These are phyloP conservation scores for Cetradonia linearis DNA, from an alignment of 495 filamentous ascomycete genomes.

Conservation along the genomic window DNA sequence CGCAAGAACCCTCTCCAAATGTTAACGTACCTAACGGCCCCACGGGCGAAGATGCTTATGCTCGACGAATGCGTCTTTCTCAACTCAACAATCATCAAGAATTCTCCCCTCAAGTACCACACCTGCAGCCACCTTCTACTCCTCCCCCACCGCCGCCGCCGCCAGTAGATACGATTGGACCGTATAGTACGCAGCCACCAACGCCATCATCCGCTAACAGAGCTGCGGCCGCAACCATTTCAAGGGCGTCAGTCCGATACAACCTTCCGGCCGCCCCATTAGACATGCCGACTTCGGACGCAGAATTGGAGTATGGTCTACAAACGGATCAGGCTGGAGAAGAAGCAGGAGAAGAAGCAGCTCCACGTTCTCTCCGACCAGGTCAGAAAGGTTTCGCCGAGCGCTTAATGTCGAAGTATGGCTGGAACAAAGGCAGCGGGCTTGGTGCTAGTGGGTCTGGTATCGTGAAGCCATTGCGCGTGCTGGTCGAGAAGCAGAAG, in stretches of 20 bases:
- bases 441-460: conserved; percentile 71
- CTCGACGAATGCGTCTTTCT: conserved; percentile 48
- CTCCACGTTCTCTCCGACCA: conserved; percentile 54
- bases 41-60: conserved; percentile 63
- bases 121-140: conserved; percentile 28
- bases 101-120: conserved; percentile 16
- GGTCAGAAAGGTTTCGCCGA: conserved; percentile 78
- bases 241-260: conserved; percentile 80
- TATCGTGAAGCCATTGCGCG: conserved; percentile 71
- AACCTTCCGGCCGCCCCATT: conserved; percentile 49
- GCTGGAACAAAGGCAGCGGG: conserved; percentile 80
- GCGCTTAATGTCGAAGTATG: conserved; percentile 76
- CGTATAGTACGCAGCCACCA: not conserved
- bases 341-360: conserved; percentile 26
- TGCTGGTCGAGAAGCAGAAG: conserved; percentile 72
- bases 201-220: conserved; percentile 23
- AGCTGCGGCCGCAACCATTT: conserved; percentile 50
- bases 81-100: conserved; percentile 22
- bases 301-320: conserved; percentile 43
- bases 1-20: conserved; percentile 33
- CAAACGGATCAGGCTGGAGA: conserved; percentile 14
- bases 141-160: conserved; percentile 31
- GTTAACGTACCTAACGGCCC: conserved; percentile 41
- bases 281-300: conserved; percentile 47
- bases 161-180: conserved; percentile 17